A percentile compares a stretch with the other conserved stretches of the same genome.
Conservation (phyloP, 805 yeast genomes). For the Candida tammaniensis region DNA sequence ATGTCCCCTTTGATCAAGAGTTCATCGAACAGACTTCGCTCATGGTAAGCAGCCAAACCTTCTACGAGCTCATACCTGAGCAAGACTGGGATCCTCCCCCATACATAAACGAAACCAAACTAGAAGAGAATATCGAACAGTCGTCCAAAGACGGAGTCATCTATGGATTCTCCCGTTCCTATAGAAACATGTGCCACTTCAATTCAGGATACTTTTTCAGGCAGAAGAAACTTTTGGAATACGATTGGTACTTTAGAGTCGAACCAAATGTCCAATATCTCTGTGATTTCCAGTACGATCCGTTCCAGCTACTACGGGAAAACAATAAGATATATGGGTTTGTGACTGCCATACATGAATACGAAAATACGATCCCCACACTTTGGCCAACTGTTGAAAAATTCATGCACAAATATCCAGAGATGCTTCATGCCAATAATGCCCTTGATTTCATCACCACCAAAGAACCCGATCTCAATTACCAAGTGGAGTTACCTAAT, state of each 20-base stretch:
- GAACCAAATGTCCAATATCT: constrained; percentile 56
- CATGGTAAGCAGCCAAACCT: constrained; percentile 43
- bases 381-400: constrained; percentile 48
- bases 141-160: constrained; percentile 25
- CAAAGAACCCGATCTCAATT: constrained; percentile 32
- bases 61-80: constrained; percentile 38
- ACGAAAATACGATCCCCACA: constrained; percentile 50
- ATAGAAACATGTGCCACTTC: constrained; percentile 70
- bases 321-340: constrained; percentile 51
- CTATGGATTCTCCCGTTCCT: constrained; percentile 49
- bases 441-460: constrained; percentile 47
- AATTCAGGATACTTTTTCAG: constrained; percentile 62
- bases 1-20: constrained; percentile 39
- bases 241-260: constrained; percentile 59
- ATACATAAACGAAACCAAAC: constrained; percentile 27
- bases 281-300: constrained; percentile 59
- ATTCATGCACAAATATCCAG: constrained; percentile 45
- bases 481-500: constrained; percentile 11
- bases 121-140: constrained; percentile 22
- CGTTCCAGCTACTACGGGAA: constrained; percentile 41
- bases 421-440: constrained; percentile 45
- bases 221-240: constrained; percentile 41
- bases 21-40: constrained; percentile 41
- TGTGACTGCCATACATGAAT: constrained; percentile 48
- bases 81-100: constrained; percentile 41